A percentile compares a stretch with the other conserved stretches of the same genome.
Conservation (phyloP, 2,329 filamentous ascomycete species). For the Annulohypoxylon truncatum region DNA sequence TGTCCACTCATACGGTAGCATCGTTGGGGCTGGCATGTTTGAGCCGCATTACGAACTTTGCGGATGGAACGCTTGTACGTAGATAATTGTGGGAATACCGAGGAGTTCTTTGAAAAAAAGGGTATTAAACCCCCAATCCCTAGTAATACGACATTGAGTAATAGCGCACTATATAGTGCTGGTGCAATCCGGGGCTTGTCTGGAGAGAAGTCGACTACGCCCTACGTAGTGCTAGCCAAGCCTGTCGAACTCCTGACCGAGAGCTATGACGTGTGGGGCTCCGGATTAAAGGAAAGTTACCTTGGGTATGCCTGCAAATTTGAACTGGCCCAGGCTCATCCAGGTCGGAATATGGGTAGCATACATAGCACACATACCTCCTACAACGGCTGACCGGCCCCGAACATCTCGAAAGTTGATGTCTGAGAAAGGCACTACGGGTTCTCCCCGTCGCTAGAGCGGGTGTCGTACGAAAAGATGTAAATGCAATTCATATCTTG, state of each 20-base stretch:
- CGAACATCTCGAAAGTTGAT: neutral
- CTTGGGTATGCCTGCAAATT: conserved; percentile 2
- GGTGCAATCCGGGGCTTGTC: neutral
- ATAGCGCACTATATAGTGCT: neutral
- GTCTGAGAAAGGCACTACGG: neutral
- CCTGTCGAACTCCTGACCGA: conserved; percentile 18
- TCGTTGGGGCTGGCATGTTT: conserved; percentile 11
- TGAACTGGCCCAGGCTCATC: neutral
- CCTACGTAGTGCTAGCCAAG: conserved; percentile 1
- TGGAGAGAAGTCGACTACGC: conserved; percentile 3
- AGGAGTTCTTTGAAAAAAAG: conserved; percentile 2
- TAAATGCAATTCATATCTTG: neutral
- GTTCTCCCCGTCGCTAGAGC: neutral
- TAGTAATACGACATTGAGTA: neutral
- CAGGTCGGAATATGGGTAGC: conserved; percentile 9
- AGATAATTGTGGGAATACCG: neutral
- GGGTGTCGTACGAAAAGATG: neutral
- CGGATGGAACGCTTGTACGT: neutral
- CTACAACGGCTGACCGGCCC: neutral
- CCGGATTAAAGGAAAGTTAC: conserved; percentile 18
- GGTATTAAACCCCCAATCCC: neutral
- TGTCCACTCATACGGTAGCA: conserved; percentile 1
- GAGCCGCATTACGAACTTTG: conserved; percentile 20
- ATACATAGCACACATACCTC: too few species aligned
- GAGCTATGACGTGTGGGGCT: conserved; percentile 23